A percentile compares a stretch with the other conserved stretches of the same genome.
Evolutionary conservation across 495 filamentous ascomycete species (phyloP).

Genomic region (Daldinia caldariorum): DNA sequence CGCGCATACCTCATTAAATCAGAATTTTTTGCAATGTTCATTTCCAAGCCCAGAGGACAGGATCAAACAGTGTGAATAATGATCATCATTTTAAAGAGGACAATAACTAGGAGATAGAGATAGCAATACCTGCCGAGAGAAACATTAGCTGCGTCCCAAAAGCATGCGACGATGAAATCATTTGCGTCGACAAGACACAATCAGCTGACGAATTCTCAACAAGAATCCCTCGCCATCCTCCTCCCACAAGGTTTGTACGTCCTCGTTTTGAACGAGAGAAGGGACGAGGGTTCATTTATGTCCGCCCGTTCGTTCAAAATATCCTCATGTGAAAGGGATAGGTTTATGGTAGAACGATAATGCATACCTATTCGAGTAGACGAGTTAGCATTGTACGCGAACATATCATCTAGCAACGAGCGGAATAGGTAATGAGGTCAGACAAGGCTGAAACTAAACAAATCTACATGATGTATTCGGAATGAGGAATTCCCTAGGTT

Average conservation of each 20-base stretch:
- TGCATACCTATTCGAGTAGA: constrained; percentile 64
- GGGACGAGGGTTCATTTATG: constrained; percentile 78
- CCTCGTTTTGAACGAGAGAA: constrained; percentile 73
- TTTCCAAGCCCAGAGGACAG: constrained; percentile 66
- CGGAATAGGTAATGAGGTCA: constrained; percentile 63
- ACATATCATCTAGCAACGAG: constrained; percentile 43
- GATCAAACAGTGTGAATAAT: constrained; percentile 99
- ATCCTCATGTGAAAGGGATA: constrained; percentile 74
- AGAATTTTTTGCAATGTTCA: constrained; percentile 92
- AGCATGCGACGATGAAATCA: background rate
- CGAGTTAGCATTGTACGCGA: constrained; percentile 52
- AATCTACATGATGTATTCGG: constrained; percentile 90
- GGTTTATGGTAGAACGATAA: constrained; percentile 35
- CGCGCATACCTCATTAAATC: constrained; percentile 96
- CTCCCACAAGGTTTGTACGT: constrained; percentile 89
- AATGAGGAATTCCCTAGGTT: constrained; percentile 95
- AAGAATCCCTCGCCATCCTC: constrained; percentile 76
- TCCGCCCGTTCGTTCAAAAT: constrained; percentile 98
- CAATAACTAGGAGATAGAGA: constrained; percentile 29
- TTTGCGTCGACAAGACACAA: constrained; percentile 51
- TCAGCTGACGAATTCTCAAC: constrained; percentile 99
- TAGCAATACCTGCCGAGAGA: constrained; percentile 55
- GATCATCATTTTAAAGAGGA: constrained; percentile 57
- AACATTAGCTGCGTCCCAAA: constrained; percentile 48
- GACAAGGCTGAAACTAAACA: constrained; percentile 99